These are phyloP conservation scores for Trichoderma breve DNA, from an alignment of 2,329 filamentous ascomycete genomes.

Conservation along the genomic window DNA sequence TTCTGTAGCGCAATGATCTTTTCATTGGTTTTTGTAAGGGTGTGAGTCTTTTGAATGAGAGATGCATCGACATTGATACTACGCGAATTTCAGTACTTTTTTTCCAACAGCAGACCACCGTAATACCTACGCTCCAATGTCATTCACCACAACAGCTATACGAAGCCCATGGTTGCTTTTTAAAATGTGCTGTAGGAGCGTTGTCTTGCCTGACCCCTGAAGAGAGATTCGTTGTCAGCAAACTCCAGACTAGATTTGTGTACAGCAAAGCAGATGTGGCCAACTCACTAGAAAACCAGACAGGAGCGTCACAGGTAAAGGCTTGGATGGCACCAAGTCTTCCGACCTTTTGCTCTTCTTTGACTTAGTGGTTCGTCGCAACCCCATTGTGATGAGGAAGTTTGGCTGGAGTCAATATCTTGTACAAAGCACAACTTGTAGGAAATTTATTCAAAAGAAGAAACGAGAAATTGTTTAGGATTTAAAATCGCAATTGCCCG, in stretches of 20 bases:
- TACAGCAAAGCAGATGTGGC: background rate
- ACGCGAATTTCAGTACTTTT: background rate
- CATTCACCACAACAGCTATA: constrained; percentile 72
- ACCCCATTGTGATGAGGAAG: background rate
- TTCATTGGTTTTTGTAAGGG: constrained; percentile 57
- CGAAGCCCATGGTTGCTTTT: constrained; percentile 64
- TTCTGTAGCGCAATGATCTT: constrained; percentile 69
- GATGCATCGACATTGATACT: constrained; percentile 65
- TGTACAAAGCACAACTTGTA: background rate
- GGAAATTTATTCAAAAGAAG: background rate
- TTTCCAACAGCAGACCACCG: background rate
- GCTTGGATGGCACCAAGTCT: constrained; percentile 21
- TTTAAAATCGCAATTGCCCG: background rate
- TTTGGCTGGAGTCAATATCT: too few relatives aligned
- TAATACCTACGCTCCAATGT: constrained; percentile 57
- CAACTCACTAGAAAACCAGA: constrained; percentile 35
- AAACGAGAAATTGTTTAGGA: background rate
- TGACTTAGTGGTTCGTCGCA: background rate
- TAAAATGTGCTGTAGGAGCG: constrained; percentile 66
- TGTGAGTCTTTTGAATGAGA: constrained; percentile 55
- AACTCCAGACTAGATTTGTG: background rate
- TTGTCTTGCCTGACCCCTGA: constrained; percentile 69
- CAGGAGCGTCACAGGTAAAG: constrained; percentile 36
- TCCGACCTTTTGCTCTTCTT: background rate
- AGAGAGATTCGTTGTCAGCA: background rate